phyloP scores from a whole-genome alignment of 2,329 filamentous ascomycete species.

The Diaporthe helianthi region DNA sequence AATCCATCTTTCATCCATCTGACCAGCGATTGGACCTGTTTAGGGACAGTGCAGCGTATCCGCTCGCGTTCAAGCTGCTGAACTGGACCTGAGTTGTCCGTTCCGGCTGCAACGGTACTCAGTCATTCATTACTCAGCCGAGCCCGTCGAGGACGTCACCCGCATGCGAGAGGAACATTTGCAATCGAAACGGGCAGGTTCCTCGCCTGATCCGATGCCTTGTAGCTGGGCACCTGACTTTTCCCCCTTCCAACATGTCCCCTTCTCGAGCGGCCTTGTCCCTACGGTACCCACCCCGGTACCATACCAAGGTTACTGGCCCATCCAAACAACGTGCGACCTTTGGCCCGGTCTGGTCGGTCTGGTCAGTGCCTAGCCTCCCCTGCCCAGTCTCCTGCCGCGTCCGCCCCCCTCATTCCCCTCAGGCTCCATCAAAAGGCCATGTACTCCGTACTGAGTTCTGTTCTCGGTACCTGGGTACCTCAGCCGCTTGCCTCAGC shows the following conservation, averaged over 20 bases:
- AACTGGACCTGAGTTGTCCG: constrained; percentile 15
- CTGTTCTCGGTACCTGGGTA: not conserved
- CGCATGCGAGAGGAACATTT: constrained; percentile 14
- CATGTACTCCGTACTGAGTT: not conserved
- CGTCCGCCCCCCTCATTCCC: constrained; percentile 11
- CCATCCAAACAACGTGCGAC: constrained; percentile 25
- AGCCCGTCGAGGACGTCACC: constrained; percentile 24
- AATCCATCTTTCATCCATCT: not conserved
- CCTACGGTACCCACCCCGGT: not conserved
- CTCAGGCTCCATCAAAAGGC: constrained; percentile 8
- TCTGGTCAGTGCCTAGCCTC: constrained; percentile 22
- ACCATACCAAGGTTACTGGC: not conserved
- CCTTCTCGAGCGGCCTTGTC: constrained; percentile 7
- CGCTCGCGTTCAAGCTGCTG: not conserved
- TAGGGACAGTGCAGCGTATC: constrained; percentile 14
- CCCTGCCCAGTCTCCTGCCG: constrained; percentile 14
- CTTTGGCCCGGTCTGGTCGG: constrained; percentile 12
- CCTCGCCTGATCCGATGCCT: constrained; percentile 11
- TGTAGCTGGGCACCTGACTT: constrained; percentile 3
- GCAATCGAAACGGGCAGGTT: constrained; percentile 25
- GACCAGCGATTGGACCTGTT: not conserved
- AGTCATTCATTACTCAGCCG: constrained; percentile 26
- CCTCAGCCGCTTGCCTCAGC: constrained; percentile 2
- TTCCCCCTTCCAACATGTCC: not conserved
- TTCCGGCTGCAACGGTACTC: constrained; percentile 19